Evolutionary conservation across 2,329 filamentous ascomycete genomes (phyloP), one percentile per base, ranked within the genome.

Genomic region (Sarocladium brachiariae): DNA sequence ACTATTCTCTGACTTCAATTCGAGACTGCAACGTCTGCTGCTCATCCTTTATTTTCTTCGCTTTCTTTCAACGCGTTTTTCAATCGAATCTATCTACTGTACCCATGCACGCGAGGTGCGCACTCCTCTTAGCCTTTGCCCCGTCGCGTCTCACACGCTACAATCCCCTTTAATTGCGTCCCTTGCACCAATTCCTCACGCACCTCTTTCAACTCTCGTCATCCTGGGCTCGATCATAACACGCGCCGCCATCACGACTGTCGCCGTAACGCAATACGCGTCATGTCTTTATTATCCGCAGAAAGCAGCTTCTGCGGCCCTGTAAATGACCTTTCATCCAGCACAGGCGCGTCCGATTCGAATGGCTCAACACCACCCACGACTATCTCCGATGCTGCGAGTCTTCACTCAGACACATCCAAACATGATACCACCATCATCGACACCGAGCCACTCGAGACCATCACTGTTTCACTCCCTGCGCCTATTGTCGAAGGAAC

Each of bases 311-410:
- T 66, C 53, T 59, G 56, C 39, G 39, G 39, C 30, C 3, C 33
- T 50, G 59, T 64, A 50, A 63, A 64, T 50, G 72, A 75, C 54
- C 65, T 65, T 53, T 65, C 65, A 39, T 74, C 72, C 48, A 74
- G 70, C 60, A 66, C 77, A 58, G 69, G 76, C 71, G 76, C 76
- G 70, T 80, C 77, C 47, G 31, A 48, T 18, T 69, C 74, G 23
- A 76, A 71, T 58, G 31, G 30, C 33, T 84, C 80, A 18, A 86
- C 84, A 52, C 83, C 84, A 43, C 81, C 82, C 21, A 87, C 83
- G 46, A 86, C 80, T 57, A 70, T 83, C 57, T 78, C 77, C 60
- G 83, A 86, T 63, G 75, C 71, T 58, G 74, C 72, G 53, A 85
- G 81, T 66, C 69, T 82, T 51, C 71, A 73, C 50, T 78, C 77